phyloP scores from a whole-genome alignment of 2,329 filamentous ascomycete species.

The Aspergillus ochraceoroseus region DNA sequence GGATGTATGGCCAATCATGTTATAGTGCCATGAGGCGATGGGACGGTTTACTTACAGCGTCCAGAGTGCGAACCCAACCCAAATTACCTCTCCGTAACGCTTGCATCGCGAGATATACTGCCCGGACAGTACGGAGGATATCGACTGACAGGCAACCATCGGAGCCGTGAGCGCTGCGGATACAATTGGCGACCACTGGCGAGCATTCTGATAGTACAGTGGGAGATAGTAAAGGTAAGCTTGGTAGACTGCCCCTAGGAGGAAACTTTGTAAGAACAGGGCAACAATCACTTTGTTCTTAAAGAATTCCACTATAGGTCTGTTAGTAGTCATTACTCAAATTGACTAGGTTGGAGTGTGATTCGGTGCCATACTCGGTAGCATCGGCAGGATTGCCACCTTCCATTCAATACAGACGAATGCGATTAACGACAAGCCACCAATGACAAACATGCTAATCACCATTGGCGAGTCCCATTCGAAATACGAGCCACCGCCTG shows the following conservation, averaged over 20 bases:
- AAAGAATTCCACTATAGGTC: conserved; percentile 44
- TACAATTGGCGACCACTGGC: conserved; percentile 42
- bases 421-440: conserved; percentile 43
- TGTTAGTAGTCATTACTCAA: background rate
- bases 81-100: conserved; percentile 58
- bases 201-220: conserved; percentile 58
- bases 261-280: conserved; percentile 55
- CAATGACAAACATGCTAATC: conserved; percentile 55
- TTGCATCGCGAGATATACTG: conserved; percentile 55
- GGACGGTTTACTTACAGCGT: conserved; percentile 38
- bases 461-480: conserved; percentile 54
- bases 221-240: conserved; percentile 58
- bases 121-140: conserved; percentile 44
- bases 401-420: conserved; percentile 56
- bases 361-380: conserved; percentile 41
- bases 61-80: conserved; percentile 45
- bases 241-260: conserved; percentile 59
- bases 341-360: background rate
- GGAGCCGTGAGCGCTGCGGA: conserved; percentile 52
- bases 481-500: conserved; percentile 56
- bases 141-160: conserved; percentile 47
- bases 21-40: background rate
- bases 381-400: conserved; percentile 54
- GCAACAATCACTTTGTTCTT: conserved; percentile 50
- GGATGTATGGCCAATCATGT: background rate